Evolutionary conservation across 176 grass and related monocot genomes (phyloP).

Genomic region (Carex myosuroides): DNA sequence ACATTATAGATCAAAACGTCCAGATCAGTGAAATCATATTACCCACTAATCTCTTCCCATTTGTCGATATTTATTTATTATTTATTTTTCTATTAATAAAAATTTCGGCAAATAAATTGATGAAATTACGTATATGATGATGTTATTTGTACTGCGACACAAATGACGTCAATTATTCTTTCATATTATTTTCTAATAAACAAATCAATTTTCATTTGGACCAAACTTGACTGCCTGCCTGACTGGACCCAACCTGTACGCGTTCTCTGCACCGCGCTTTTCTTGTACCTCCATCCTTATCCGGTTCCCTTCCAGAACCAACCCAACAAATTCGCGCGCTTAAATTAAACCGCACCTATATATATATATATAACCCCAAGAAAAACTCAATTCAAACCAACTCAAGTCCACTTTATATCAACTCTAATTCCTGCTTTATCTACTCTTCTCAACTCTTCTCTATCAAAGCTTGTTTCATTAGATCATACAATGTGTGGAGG

Average conservation of each 20-base stretch:
- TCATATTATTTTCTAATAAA: neutral
- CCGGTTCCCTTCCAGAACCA: neutral
- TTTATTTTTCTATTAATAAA: too few species aligned
- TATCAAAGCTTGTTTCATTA: neutral
- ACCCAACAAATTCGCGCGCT: neutral
- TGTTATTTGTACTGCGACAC: neutral
- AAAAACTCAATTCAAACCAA: neutral
- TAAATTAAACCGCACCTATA: neutral
- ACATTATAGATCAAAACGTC: too few species aligned
- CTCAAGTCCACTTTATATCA: neutral
- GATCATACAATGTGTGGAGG: slow-evolving; percentile 67
- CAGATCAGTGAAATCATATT: too few species aligned
- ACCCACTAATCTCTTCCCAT: too few species aligned
- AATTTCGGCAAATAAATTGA: too few species aligned
- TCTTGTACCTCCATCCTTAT: neutral
- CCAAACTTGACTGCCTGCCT: neutral
- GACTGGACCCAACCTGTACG: neutral
- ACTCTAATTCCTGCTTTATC: too few species aligned
- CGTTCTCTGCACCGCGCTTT: neutral
- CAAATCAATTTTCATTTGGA: neutral
- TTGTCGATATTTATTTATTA: too few species aligned
- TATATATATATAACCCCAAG: neutral
- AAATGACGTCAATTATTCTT: neutral
- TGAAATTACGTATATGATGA: neutral
- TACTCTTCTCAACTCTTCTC: neutral